Evolutionary conservation across 805 yeast genomes (phyloP), one percentile per base, ranked within the genome.

Genomic region (Kuraishia capsulata): DNA sequence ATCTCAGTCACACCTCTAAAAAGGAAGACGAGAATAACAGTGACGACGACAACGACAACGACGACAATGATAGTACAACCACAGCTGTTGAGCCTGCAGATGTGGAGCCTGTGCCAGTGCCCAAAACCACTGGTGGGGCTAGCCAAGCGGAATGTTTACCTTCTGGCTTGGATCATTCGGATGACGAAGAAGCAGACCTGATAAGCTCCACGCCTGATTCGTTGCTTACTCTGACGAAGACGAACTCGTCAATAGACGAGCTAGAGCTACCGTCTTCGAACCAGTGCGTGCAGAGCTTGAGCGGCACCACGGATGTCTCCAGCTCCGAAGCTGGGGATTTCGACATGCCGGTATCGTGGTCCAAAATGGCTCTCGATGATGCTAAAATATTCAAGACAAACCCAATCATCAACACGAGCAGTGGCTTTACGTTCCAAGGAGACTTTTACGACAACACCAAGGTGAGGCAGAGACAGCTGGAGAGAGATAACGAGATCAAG

Each of bases 1-100:
- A 59, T 42, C 46, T 59, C 29, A 57, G 48, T 33, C 61, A 55
- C 39, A 49, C 59, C n/a, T 33, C 26, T 20, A 28, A 17, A 14
- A 13, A 14, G 17, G 31, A 28, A 20, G 19, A n/a, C 20, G 10
- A 16, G 14, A 31, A 10, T 10, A 10, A 31, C 5, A 18, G 21
- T 10, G 9, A 9, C 14, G 17, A n/a, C 8, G 18, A 30, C 9
- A 9, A 10, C 14, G 32, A 30, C 14, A 8, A 8, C 32, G n/a
- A n/a, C n/a, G 18, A 29, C 18, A 16, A 29, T 9, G 14, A 13
- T 29, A 13, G 18, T 13, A 13, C 32, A 6, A 9, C 8, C 9
- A 16, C 18, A 6, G 18, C 32, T 29, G 32, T 13, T 16, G 32
- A 16, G n/a, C 18, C 8, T 14, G n/a, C 6, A 6, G 9, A 9